A percentile compares a stretch with the other conserved stretches of the same genome.
Evolutionary conservation across 345 rosid genomes (phyloP).

Genomic region (Rhizophora apiculata): DNA sequence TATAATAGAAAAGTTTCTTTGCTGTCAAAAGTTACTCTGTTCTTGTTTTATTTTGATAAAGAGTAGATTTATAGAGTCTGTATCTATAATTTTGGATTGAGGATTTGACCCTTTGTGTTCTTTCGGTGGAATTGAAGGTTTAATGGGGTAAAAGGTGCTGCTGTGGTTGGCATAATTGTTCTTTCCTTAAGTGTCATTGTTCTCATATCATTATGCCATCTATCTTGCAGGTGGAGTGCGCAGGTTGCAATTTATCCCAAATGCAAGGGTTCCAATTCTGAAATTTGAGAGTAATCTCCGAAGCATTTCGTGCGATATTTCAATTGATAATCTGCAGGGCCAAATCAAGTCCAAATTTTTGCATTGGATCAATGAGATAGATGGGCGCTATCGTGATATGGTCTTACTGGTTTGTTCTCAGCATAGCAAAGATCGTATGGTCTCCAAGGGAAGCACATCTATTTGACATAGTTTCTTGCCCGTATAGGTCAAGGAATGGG

Average conservation of each 20-base stretch:
- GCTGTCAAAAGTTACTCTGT: neutral
- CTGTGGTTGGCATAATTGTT: slow-evolving; percentile 6
- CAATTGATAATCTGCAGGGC: slow-evolving; percentile 73
- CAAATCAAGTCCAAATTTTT: slow-evolving; percentile 73
- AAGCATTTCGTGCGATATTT: slow-evolving; percentile 77
- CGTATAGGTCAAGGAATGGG: slow-evolving; percentile 95
- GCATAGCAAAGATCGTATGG: slow-evolving; percentile 1
- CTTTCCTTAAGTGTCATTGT: slow-evolving; percentile 1
- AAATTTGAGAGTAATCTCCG: slow-evolving; percentile 47
- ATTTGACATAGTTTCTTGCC: slow-evolving; percentile 6
- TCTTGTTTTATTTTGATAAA: neutral
- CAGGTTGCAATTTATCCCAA: slow-evolving; percentile 49
- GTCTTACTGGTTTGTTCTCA: slow-evolving; percentile 57
- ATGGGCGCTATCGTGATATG: slow-evolving; percentile 79
- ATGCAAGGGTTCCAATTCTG: slow-evolving; percentile 84
- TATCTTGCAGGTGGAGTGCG: slow-evolving; percentile 46
- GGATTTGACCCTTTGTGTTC: too few relatives aligned
- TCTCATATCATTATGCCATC: slow-evolving; percentile 7
- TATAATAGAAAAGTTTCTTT: neutral
- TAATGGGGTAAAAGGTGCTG: neutral
- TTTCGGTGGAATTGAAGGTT: slow-evolving; percentile 1
- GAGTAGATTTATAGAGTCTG: neutral
- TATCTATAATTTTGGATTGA: neutral
- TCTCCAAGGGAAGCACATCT: slow-evolving; percentile 3
- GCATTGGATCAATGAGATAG: slow-evolving; percentile 74